Percentiles rank a stretch among this genome's conserved stretches.
Evolutionary conservation across 2,329 filamentous ascomycete genomes (phyloP).

Genomic region (Xylogone sp.): DNA sequence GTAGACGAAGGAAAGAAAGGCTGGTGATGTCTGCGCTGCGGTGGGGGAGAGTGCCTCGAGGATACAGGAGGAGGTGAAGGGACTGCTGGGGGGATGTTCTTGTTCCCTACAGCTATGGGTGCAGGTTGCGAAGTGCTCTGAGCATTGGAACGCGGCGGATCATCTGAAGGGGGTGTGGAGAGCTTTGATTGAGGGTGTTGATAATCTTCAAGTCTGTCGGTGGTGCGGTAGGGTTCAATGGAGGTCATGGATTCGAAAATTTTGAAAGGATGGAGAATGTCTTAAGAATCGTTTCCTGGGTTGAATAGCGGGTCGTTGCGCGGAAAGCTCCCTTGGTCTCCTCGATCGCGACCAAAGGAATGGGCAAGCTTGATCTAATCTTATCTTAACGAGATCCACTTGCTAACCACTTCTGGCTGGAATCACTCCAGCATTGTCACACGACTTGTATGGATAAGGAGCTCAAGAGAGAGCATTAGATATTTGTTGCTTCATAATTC

Average conservation of each 20-base stretch:
- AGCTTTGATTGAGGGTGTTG: not conserved
- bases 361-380: not conserved
- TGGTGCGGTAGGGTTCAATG: not conserved
- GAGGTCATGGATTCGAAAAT: not conserved
- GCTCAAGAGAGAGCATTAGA: too few species aligned
- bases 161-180: not conserved
- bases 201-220: not conserved
- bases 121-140: not conserved
- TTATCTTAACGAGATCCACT: not conserved
- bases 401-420: not conserved
- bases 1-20: slow-evolving; percentile 5
- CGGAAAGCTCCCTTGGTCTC: not conserved
- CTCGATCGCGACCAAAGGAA: not conserved
- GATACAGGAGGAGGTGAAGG: slow-evolving; percentile 57
- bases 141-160: not conserved
- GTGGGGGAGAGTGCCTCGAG: slow-evolving; percentile 51
- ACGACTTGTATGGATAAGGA: too few species aligned
- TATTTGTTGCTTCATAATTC: too few species aligned
- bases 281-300: not conserved
- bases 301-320: not conserved
- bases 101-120: slow-evolving; percentile 1
- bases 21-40: slow-evolving; percentile 4
- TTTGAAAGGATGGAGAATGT: not conserved
- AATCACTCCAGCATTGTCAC: too few species aligned
- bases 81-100: slow-evolving; percentile 55